Evolutionary conservation across 345 rosid genomes (phyloP).

Genomic region (Kernera saxatilis): DNA sequence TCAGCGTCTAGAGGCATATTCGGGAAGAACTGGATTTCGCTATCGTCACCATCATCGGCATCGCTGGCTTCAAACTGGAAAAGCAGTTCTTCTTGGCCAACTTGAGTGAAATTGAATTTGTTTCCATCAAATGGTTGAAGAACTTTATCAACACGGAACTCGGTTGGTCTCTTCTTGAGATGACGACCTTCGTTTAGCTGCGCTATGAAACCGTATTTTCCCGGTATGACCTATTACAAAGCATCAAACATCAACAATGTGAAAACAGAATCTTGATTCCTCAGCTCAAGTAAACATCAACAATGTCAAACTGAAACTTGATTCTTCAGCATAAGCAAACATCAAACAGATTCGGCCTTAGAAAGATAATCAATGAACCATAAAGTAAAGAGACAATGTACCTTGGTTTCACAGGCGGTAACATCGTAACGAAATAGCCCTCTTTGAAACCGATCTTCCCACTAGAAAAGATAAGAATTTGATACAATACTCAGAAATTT

Average conservation of each 20-base stretch:
- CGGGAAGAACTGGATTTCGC: slow-evolving; percentile 54
- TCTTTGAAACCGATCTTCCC: slow-evolving; percentile 90
- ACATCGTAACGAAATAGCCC: slow-evolving; percentile 97
- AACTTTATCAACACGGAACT: slow-evolving; percentile 87
- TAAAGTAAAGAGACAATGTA: not conserved
- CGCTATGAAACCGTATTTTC: slow-evolving; percentile 76
- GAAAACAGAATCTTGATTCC: not conserved
- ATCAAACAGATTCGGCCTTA: no score
- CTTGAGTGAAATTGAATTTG: slow-evolving; percentile 94
- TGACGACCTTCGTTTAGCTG: slow-evolving; percentile 97
- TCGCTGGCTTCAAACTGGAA: slow-evolving; percentile 67
- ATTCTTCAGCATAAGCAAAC: not conserved
- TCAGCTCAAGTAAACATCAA: not conserved
- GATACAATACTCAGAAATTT: not conserved
- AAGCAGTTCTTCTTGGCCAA: slow-evolving; percentile 93
- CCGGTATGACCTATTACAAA: slow-evolving; percentile 71
- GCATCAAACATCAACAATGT: not conserved
- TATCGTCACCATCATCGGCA: slow-evolving; percentile 34
- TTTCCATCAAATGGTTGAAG: slow-evolving; percentile 84
- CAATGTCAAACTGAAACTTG: not conserved
- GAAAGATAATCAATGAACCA: not conserved
- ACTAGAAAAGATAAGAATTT: slow-evolving; percentile 39
- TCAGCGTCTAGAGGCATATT: slow-evolving; percentile 58
- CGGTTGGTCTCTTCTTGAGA: slow-evolving; percentile 94
- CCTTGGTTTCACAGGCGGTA: slow-evolving; percentile 96